These are phyloP conservation scores for Septoria petroselini DNA, from an alignment of 2,329 filamentous ascomycete genomes.

Conservation along the genomic window DNA sequence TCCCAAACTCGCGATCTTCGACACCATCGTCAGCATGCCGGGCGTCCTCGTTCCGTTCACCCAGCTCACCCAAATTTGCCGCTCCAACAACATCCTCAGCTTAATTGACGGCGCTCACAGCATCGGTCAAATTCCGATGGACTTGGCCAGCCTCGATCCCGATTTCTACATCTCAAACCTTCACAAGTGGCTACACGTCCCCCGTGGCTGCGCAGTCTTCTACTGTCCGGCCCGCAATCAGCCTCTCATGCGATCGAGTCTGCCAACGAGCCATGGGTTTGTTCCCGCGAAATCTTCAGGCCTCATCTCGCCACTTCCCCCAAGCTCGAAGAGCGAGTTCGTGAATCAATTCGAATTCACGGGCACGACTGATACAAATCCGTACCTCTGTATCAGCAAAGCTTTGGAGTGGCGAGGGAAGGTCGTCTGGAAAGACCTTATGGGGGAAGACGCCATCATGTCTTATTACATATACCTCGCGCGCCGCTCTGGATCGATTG, in stretches of 20 bases:
- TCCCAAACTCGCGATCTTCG: slow-evolving; percentile 69
- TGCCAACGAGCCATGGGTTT: slow-evolving; percentile 81
- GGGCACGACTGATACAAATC: slow-evolving; percentile 68
- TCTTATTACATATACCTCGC: slow-evolving; percentile 63
- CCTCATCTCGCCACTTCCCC: slow-evolving; percentile 42
- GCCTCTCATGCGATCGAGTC: slow-evolving; percentile 65
- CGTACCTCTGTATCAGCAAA: slow-evolving; percentile 68
- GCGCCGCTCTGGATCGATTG: slow-evolving; percentile 57
- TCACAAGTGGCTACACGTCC: slow-evolving; percentile 85
- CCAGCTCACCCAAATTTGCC: slow-evolving; percentile 61
- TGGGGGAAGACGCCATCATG: slow-evolving; percentile 69
- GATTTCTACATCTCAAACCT: slow-evolving; percentile 88
- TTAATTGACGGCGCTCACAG: slow-evolving; percentile 83
- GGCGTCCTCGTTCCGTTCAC: slow-evolving; percentile 80
- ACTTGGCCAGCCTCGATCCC: slow-evolving; percentile 64
- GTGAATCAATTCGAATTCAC: slow-evolving; percentile 63
- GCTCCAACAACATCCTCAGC: slow-evolving; percentile 64
- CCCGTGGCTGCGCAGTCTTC: slow-evolving; percentile 75
- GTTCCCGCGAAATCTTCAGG: slow-evolving; percentile 42
- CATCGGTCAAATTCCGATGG: slow-evolving; percentile 71
- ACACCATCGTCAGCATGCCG: slow-evolving; percentile 74
- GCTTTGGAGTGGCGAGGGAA: slow-evolving; percentile 64
- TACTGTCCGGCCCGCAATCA: slow-evolving; percentile 78
- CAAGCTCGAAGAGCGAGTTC: slow-evolving; percentile 57
- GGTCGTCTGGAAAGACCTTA: slow-evolving; percentile 35